Percentiles rank a stretch among this genome's conserved stretches.
phyloP scores from a whole-genome alignment of 139 green algal genomes.

The Mychonastes homosphaera region DNA sequence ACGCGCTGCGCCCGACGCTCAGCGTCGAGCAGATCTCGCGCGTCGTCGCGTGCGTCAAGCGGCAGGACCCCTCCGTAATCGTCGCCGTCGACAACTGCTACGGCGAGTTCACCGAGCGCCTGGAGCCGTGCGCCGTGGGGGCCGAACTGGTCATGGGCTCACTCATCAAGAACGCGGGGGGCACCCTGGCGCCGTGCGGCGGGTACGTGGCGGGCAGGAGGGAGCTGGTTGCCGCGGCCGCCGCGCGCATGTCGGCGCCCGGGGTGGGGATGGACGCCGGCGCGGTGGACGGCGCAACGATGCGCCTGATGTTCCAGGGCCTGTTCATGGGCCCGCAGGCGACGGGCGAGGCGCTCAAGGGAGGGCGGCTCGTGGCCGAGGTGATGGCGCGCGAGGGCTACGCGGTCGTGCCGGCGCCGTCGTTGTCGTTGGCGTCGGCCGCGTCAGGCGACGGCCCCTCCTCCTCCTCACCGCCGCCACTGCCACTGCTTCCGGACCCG shows the following conservation, averaged over 20 bases:
- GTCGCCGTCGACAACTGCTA: slow-evolving; percentile 98
- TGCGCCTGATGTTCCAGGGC: slow-evolving; percentile 74
- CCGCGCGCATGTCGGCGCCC: slow-evolving; percentile 70
- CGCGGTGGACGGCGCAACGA: slow-evolving; percentile 46
- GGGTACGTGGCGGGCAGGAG: slow-evolving; percentile 83
- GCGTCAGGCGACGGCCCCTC: neutral
- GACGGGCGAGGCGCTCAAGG: slow-evolving; percentile 89
- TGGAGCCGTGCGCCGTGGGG: slow-evolving; percentile 75
- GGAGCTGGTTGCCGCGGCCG: slow-evolving; percentile 59
- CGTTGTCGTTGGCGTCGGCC: neutral
- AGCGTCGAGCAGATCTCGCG: slow-evolving; percentile 63
- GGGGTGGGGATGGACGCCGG: slow-evolving; percentile 79
- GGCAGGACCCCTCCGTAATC: slow-evolving; percentile 45
- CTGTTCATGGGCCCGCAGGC: slow-evolving; percentile 77
- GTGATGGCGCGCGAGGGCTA: slow-evolving; percentile 48
- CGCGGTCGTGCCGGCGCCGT: slow-evolving; percentile 34
- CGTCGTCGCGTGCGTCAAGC: slow-evolving; percentile 39
- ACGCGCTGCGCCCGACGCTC: slow-evolving; percentile 74
- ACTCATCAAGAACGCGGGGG: slow-evolving; percentile 91
- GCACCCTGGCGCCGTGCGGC: slow-evolving; percentile 74
- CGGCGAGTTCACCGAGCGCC: slow-evolving; percentile 85
- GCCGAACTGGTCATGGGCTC: slow-evolving; percentile 86
- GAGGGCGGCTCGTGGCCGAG: slow-evolving; percentile 67
- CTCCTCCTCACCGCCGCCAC: neutral
- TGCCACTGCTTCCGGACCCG: slow-evolving; percentile 7